These are phyloP conservation scores for Fraxinus latifolia DNA, from an alignment of 305 asterid genomes.

Conservation along the genomic window DNA sequence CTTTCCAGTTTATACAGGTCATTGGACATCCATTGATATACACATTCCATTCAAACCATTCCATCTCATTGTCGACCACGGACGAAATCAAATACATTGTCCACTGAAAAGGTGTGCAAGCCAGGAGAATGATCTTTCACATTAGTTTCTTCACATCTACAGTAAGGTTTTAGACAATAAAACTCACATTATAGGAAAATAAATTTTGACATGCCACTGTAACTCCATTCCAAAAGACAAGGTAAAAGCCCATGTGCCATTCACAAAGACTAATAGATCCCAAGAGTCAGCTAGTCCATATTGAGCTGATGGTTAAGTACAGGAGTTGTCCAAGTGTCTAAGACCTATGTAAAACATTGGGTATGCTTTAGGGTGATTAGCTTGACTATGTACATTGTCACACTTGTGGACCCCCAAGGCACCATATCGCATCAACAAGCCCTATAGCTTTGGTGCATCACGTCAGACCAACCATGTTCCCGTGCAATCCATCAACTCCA, in stretches of 20 bases:
- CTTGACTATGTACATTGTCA: neutral
- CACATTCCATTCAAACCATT: neutral
- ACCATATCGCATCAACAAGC: neutral
- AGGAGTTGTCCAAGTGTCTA: neutral
- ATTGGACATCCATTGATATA: neutral
- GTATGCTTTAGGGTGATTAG: neutral
- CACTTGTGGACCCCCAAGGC: neutral
- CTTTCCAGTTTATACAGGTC: neutral
- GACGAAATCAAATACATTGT: neutral
- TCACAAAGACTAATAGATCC: neutral
- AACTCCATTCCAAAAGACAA: neutral
- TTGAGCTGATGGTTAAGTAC: neutral
- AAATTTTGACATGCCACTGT: neutral
- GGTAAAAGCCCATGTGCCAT: neutral
- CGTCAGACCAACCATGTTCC: neutral
- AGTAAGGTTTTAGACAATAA: neutral
- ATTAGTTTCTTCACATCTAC: neutral
- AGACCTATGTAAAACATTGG: neutral
- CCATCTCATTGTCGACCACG: neutral
- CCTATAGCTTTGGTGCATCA: neutral
- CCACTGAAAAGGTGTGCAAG: neutral
- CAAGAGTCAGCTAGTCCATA: neutral
- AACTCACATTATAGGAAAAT: neutral
- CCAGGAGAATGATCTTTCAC: neutral
- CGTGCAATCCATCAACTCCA: neutral